Evolutionary conservation across 441 rosid genomes (phyloP).

Genomic region (Pelargonium exstipulatum): DNA sequence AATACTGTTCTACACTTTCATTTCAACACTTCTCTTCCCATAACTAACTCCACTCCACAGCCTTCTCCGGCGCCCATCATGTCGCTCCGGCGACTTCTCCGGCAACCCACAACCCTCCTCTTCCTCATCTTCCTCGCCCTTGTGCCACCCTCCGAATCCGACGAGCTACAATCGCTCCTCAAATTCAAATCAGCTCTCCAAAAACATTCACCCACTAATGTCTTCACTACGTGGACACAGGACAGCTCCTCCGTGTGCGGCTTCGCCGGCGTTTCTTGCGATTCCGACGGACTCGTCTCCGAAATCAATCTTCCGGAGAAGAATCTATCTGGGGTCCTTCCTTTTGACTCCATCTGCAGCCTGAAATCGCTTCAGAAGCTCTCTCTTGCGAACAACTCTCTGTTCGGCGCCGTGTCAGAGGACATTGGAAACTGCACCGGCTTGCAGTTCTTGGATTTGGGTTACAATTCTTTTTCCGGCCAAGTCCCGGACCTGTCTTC

Average conservation of each 20-base stretch:
- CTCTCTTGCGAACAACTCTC: slow-evolving; percentile 37
- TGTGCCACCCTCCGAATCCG: slow-evolving; percentile 23
- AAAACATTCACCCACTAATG: slow-evolving; percentile 18
- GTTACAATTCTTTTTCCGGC: slow-evolving; percentile 43
- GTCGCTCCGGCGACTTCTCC: slow-evolving; percentile 30
- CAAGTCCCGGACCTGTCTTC: slow-evolving; percentile 42
- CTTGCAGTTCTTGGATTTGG: slow-evolving; percentile 40
- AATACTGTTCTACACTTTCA: not conserved
- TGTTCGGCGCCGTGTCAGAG: slow-evolving; percentile 28
- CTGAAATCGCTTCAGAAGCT: slow-evolving; percentile 39
- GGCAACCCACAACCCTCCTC: slow-evolving; percentile 18
- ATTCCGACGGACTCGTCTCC: slow-evolving; percentile 32
- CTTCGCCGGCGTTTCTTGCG: slow-evolving; percentile 44
- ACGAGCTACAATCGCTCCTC: slow-evolving; percentile 38
- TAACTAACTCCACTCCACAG: not conserved
- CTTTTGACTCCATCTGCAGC: slow-evolving; percentile 40
- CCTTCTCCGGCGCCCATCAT: slow-evolving; percentile 21
- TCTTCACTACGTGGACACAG: slow-evolving; percentile 37
- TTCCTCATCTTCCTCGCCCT: slow-evolving; percentile 23
- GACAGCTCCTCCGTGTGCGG: slow-evolving; percentile 25
- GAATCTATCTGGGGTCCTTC: slow-evolving; percentile 29
- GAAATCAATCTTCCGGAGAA: slow-evolving; percentile 41
- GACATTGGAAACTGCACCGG: slow-evolving; percentile 33
- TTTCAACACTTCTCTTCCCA: slow-evolving; percentile 21
- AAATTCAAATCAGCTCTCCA: slow-evolving; percentile 32